A percentile compares a stretch with the other conserved stretches of the same genome.
Conservation (phyloP, 441 rosid genomes). For the Viola pubescens region DNA sequence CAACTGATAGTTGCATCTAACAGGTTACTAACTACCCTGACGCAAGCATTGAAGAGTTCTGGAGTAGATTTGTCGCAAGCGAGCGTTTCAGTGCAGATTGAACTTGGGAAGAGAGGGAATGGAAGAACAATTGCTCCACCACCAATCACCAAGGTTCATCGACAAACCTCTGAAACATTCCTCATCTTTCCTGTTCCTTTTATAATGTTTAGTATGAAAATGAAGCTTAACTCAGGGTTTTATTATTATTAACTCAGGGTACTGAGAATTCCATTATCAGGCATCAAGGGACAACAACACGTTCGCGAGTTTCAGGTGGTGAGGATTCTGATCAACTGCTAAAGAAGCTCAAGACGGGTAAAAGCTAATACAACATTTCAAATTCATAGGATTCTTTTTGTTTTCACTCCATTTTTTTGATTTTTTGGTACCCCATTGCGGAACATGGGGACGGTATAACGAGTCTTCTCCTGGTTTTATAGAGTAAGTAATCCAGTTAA, state of each 20-base stretch:
- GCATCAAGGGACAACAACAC: conserved; percentile 22
- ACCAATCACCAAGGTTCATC: conserved; percentile 31
- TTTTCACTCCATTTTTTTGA: conserved; percentile 27
- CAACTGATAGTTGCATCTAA: not conserved
- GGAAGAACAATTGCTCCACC: conserved; percentile 14
- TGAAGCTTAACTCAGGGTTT: not conserved
- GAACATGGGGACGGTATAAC: conserved; percentile 15
- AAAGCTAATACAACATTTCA: conserved; percentile 18
- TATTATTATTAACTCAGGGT: conserved; percentile 18
- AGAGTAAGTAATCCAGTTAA: conserved; percentile 26
- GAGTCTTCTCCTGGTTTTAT: conserved; percentile 27
- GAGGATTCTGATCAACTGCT: conserved; percentile 28
- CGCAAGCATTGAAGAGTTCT: conserved; percentile 66
- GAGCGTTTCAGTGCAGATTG: conserved; percentile 77
- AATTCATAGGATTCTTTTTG: conserved; percentile 7
- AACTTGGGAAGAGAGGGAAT: conserved; percentile 58
- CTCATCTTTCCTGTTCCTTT: not conserved
- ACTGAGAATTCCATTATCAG: conserved; percentile 16
- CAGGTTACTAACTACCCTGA: conserved; percentile 72
- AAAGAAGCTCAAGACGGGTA: conserved; percentile 45
- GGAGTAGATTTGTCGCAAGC: conserved; percentile 88
- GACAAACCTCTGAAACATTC: not conserved
- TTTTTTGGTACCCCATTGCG: conserved; percentile 14
- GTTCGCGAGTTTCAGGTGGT: conserved; percentile 25
- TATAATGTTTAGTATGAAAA: not conserved